Evolutionary conservation across 2,329 filamentous ascomycete genomes (phyloP).

Genomic region (Aureobasidium zeae): DNA sequence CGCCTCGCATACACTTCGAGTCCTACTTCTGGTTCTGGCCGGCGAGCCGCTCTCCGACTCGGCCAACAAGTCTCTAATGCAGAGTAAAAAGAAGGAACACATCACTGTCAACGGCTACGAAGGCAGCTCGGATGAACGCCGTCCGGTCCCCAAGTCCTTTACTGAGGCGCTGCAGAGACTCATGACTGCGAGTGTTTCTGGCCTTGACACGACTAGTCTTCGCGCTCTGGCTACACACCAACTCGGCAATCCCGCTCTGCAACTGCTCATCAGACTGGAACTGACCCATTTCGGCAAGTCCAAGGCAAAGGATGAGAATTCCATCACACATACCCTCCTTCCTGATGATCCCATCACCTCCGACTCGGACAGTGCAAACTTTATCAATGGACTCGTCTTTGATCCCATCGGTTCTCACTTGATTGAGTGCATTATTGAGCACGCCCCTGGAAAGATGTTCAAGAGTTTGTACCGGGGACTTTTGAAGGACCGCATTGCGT

Average conservation of each 20-base stretch:
- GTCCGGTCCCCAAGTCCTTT: slow-evolving; percentile 70
- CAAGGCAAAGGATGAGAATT: slow-evolving; percentile 53
- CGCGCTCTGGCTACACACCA: slow-evolving; percentile 79
- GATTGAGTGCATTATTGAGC: slow-evolving; percentile 73
- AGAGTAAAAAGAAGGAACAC: slow-evolving; percentile 88
- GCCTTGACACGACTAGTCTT: slow-evolving; percentile 69
- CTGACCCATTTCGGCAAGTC: slow-evolving; percentile 62
- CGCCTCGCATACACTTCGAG: slow-evolving; percentile 81
- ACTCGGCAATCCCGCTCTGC: slow-evolving; percentile 86
- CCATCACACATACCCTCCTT: slow-evolving; percentile 67
- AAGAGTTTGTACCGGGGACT: slow-evolving; percentile 74
- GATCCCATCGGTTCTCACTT: slow-evolving; percentile 84
- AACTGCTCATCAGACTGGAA: slow-evolving; percentile 80
- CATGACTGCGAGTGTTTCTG: slow-evolving; percentile 63
- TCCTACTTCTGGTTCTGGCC: slow-evolving; percentile 75
- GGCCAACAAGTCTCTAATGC: slow-evolving; percentile 62
- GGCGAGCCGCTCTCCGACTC: slow-evolving; percentile 67
- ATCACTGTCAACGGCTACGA: slow-evolving; percentile 53
- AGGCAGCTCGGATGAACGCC: slow-evolving; percentile 39
- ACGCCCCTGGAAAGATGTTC: slow-evolving; percentile 80
- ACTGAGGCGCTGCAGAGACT: slow-evolving; percentile 68
- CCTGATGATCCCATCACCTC: slow-evolving; percentile 71
- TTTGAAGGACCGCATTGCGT: slow-evolving; percentile 70
- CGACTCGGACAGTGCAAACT: slow-evolving; percentile 62
- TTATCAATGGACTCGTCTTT: slow-evolving; percentile 80